Evolutionary conservation across 2,329 filamentous ascomycete genomes (phyloP), one percentile per base, ranked within the genome.

Genomic region (Fusarium neocosmosporiellum): DNA sequence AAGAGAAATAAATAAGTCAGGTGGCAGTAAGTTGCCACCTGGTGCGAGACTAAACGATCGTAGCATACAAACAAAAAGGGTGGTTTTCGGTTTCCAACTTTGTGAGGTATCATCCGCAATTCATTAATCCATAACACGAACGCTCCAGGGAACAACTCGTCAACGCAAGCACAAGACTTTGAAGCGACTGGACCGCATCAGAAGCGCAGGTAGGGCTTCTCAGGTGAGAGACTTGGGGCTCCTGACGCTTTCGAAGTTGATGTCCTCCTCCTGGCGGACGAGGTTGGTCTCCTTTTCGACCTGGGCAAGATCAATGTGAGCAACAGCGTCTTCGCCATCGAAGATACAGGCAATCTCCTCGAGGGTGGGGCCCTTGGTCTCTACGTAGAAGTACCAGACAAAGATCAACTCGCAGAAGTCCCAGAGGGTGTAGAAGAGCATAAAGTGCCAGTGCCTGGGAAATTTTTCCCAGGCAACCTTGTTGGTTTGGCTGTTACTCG

Each of bases 341-440:
- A 94, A 93, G 79, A 93, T 92, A 76, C 88, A 88, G 54, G 91
- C 89, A 67, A 78, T 78, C 66, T 80, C 78, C 79, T 93, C 92
- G 1, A 94, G 88, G 2, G 91, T 93, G 0, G 90, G 90, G 5
- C 91, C 91, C 76, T 89, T 90, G 20, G 92, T 94, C 83, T 94
- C 92, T 64, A 92, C 87, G 79, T 91, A 92, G 80, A 92, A 87
- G 83, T 90, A 90, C 81, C 87, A 91, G 37, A 92, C 89, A 74
- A 92, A 91, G 54, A 88, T 69, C 53, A 91, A 82, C 80, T 92
- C 88, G 76, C 86, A 80, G 54, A 87, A 83, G 78, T 91, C 88
- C 90, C 90, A 92, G 63, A 89, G 79, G 24, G 88, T 89, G 81
- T 92, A 92, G 82, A 91, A 90, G 53, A 91, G 84, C 85, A 90